Conservation (phyloP, 225 moss, liverwort and hornwort species). For the Pleurozium schreberi region DNA sequence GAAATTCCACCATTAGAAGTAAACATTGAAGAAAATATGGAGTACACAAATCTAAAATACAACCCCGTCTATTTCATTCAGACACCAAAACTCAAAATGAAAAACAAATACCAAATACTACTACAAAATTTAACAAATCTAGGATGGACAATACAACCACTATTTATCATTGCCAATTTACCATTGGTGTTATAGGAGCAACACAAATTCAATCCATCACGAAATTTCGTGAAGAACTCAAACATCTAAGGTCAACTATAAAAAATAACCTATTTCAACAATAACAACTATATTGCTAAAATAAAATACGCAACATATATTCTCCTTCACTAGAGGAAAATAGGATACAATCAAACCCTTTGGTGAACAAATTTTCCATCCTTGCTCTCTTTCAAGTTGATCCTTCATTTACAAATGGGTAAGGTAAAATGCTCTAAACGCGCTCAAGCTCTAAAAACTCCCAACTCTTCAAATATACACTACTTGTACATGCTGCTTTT, state of each 20-base stretch:
- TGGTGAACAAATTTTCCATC: too few species aligned
- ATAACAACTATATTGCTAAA: background rate
- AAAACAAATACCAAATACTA: rapidly evolving
- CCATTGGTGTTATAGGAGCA: rapidly evolving
- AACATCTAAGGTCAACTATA: rapidly evolving
- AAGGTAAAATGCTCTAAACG: too few species aligned
- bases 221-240: background rate
- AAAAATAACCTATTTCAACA: background rate
- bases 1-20: background rate
- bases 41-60: background rate
- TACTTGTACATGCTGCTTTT: too few species aligned
- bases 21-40: background rate
- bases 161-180: too few species aligned
- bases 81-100: background rate
- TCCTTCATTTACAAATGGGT: too few species aligned
- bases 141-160: background rate
- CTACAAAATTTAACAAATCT: background rate
- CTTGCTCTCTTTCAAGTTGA: too few species aligned
- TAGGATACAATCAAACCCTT: background rate
- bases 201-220: too few species aligned
- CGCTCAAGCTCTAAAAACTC: too few species aligned
- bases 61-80: too few species aligned
- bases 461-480: too few species aligned
- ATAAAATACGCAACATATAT: background rate
- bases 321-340: rapidly evolving